Evolutionary conservation across 2,329 filamentous ascomycete genomes (phyloP), one percentile per base, ranked within the genome.

Genomic region (Colletotrichum destructivum): DNA sequence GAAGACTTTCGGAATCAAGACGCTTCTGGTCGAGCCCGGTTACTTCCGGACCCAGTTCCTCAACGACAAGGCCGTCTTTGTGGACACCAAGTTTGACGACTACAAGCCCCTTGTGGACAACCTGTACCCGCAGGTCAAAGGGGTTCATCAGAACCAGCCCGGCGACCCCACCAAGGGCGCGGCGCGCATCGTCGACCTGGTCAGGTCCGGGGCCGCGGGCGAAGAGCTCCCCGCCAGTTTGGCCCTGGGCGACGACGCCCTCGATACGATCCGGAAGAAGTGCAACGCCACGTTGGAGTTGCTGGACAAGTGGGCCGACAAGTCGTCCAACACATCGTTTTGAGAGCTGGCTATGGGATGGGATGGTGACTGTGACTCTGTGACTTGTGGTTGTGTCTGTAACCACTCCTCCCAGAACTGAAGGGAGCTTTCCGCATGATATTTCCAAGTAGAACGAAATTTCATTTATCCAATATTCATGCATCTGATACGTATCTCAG

Each of bases 131-230:
- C 49, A 64, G 11, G 18, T 64, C 51, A 64, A 42, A 21, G 62
- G 47, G 12, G 11, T 13, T 16, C 62, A 64, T 44, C 35, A 44
- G 21, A 21, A 64, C 5, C 21, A 88, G 59, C 82, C 84, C 1
- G 87, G 87, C 4, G 87, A 90, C 69, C 84, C 87, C 2, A 73
- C 73, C 0, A 87, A 89, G 75, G 87, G 81, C 2, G 86, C 84
- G 1, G 79, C 83, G 21, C 82, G 83, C 0, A 88, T 89, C 80
- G 88, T 89, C 74, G 85, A 90, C 59, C 75, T 90, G 23, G 87
- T 86, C 0, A 81, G 86, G 18, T 64, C 62, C 5, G 8, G 49
- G 7, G 4, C 16, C 26, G 12, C 59, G 9, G 44, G 11, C 7
- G 44, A 1, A 11, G 59, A 62, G 4, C 8, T 51, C 12, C 42